A percentile compares a stretch with the other conserved stretches of the same genome.
These are phyloP conservation scores for Cercospora berteroae DNA, from an alignment of 2,329 filamentous ascomycete genomes.

Conservation along the genomic window DNA sequence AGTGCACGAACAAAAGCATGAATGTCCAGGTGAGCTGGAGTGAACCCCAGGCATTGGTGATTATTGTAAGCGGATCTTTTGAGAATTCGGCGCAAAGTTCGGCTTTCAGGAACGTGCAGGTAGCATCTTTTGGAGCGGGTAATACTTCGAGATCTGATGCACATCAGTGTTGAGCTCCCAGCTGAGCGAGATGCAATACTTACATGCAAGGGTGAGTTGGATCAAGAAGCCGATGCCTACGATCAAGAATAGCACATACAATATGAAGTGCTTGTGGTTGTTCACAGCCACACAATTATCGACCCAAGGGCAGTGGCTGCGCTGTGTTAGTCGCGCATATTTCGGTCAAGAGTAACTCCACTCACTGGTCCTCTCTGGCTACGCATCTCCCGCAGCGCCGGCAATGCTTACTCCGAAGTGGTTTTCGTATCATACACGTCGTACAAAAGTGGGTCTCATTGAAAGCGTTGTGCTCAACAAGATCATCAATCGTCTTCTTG, in stretches of 20 bases:
- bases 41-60: conserved; percentile 74
- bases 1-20: conserved; percentile 94
- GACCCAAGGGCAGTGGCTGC: conserved; percentile 93
- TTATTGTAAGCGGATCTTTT: conserved; percentile 78
- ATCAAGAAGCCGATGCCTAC: conserved; percentile 72
- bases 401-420: conserved; percentile 93
- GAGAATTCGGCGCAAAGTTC: conserved; percentile 73
- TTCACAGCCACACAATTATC: conserved; percentile 95
- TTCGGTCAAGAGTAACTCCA: conserved; percentile 24
- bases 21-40: conserved; percentile 91
- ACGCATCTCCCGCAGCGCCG: conserved; percentile 87
- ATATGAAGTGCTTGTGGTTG: conserved; percentile 92
- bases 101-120: conserved; percentile 75
- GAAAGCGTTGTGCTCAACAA: conserved; percentile 82
- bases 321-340: conserved; percentile 4
- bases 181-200: conserved; percentile 33
- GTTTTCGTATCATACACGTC: conserved; percentile 89
- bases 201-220: conserved; percentile 70
- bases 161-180: not conserved
- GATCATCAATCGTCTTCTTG: conserved; percentile 81
- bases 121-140: conserved; percentile 47
- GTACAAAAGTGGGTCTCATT: conserved; percentile 94
- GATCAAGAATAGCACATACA: conserved; percentile 79
- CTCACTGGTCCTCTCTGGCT: conserved; percentile 94
- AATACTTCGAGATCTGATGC: conserved; percentile 42